These are phyloP conservation scores for Naganishia sp. DNA, from an alignment of 1,284 basidiomycete species.

Conservation along the genomic window DNA sequence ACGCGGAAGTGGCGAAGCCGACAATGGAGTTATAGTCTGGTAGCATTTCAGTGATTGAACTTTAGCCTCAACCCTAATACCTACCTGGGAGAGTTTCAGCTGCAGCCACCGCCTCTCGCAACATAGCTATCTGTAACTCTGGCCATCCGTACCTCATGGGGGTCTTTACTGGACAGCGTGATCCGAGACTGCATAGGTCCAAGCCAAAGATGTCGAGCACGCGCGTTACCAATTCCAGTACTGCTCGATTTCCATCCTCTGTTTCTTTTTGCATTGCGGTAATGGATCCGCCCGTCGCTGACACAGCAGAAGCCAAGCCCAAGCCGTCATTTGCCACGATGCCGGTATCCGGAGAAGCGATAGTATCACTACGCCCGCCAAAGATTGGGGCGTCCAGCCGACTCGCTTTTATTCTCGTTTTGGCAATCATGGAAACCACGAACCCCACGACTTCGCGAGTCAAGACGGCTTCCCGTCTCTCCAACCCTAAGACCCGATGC, in stretches of 20 bases:
- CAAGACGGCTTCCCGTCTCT: slow-evolving; percentile 79
- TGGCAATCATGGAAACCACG: slow-evolving; percentile 72
- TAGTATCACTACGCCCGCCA: slow-evolving; percentile 1
- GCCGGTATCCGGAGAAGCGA: background rate
- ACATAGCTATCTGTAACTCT: slow-evolving; percentile 83
- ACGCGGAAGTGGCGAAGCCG: slow-evolving; percentile 66
- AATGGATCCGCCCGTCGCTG: slow-evolving; percentile 25
- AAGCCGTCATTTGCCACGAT: background rate
- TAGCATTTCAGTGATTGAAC: slow-evolving; percentile 36
- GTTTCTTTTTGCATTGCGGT: slow-evolving; percentile 59
- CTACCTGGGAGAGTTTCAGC: slow-evolving; percentile 86
- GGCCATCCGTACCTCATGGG: slow-evolving; percentile 76
- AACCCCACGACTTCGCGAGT: slow-evolving; percentile 80
- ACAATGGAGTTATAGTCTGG: slow-evolving; percentile 73
- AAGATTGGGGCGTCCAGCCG: slow-evolving; percentile 16
- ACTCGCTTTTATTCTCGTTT: slow-evolving; percentile 35
- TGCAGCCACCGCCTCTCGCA: slow-evolving; percentile 85
- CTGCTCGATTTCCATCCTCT: slow-evolving; percentile 76
- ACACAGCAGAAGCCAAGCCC: slow-evolving; percentile 57
- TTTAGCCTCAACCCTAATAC: slow-evolving; percentile 38
- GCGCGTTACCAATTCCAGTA: slow-evolving; percentile 70
- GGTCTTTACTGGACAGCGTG: slow-evolving; percentile 24
- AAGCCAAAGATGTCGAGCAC: slow-evolving; percentile 76
- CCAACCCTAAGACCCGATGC: slow-evolving; percentile 75
- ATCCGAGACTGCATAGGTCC: slow-evolving; percentile 59